Evolutionary conservation across 192 early-diverging fungal species (phyloP).

Genomic region (Coemansia sp.): DNA sequence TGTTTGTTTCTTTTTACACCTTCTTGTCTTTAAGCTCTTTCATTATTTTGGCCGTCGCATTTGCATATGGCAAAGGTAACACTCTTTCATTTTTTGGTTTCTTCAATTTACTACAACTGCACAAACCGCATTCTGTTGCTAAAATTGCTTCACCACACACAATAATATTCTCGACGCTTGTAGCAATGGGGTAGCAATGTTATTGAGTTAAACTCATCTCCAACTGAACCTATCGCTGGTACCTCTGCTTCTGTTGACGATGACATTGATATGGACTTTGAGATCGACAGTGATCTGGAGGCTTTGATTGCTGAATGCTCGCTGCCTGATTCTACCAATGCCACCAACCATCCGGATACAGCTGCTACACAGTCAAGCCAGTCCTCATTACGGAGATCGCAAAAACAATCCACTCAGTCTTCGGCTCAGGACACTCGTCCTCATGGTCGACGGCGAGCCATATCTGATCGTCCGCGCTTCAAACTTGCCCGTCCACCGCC

Average conservation of each 20-base stretch:
- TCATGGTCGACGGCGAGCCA: constrained; percentile 21
- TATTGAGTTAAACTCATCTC: constrained; percentile 8
- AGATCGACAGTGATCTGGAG: constrained; percentile 47
- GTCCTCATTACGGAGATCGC: background rate
- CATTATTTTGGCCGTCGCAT: too few species aligned
- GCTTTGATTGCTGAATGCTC: constrained; percentile 34
- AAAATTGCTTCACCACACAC: too few species aligned
- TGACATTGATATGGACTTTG: constrained; percentile 21
- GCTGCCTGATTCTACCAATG: background rate
- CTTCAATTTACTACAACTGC: too few species aligned
- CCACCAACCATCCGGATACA: too few species aligned
- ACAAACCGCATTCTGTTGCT: too few species aligned
- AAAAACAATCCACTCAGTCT: background rate
- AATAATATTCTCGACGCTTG: too few species aligned
- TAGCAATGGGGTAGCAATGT: too few species aligned
- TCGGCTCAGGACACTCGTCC: background rate
- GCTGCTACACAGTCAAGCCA: too few species aligned
- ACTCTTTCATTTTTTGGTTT: too few species aligned
- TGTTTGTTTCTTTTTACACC: background rate
- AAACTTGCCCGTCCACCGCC: constrained; percentile 9
- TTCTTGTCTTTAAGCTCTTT: background rate
- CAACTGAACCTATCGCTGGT: background rate
- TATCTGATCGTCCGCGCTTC: constrained; percentile 35
- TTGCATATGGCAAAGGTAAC: too few species aligned
- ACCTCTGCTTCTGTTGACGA: background rate